These are phyloP conservation scores for Cyanodermella asteris DNA, from an alignment of 2,329 filamentous ascomycete genomes.

Conservation along the genomic window DNA sequence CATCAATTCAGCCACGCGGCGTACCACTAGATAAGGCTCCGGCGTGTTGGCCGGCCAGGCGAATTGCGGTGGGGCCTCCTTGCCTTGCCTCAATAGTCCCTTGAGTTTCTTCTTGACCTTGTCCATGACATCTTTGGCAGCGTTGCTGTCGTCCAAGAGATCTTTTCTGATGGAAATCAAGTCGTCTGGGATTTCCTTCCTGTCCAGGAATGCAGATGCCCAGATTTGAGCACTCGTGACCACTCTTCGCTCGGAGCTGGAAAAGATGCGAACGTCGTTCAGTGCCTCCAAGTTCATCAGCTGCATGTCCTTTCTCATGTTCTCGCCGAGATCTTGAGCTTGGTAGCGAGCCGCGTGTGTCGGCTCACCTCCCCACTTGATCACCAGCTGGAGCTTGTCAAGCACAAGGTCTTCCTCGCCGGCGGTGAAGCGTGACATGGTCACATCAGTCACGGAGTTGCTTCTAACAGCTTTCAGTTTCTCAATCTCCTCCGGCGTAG, in stretches of 20 bases:
- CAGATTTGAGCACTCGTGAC: slow-evolving; percentile 92
- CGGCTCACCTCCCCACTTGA: slow-evolving; percentile 97
- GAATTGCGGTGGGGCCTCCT: slow-evolving; percentile 81
- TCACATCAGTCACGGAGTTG: slow-evolving; percentile 74
- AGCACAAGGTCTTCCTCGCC: slow-evolving; percentile 81
- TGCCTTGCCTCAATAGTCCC: slow-evolving; percentile 72
- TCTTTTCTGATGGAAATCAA: slow-evolving; percentile 86
- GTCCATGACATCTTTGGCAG: slow-evolving; percentile 97
- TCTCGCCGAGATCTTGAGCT: slow-evolving; percentile 80
- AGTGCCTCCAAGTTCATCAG: slow-evolving; percentile 82
- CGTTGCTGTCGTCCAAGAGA: slow-evolving; percentile 88
- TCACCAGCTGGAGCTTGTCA: slow-evolving; percentile 90
- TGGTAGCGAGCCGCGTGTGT: slow-evolving; percentile 95
- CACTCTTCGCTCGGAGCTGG: slow-evolving; percentile 82
- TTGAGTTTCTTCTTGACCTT: slow-evolving; percentile 99
- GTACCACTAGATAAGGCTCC: slow-evolving; percentile 81
- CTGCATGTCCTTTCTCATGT: slow-evolving; percentile 85
- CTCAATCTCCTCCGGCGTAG: slow-evolving; percentile 6
- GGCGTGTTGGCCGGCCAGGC: slow-evolving; percentile 94
- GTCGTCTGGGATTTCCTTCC: slow-evolving; percentile 65
- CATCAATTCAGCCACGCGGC: slow-evolving; percentile 84
- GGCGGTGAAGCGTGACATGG: slow-evolving; percentile 81
- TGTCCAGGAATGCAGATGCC: slow-evolving; percentile 67
- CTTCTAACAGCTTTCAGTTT: slow-evolving; percentile 25
- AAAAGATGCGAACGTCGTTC: slow-evolving; percentile 84